Base-by-base conservation (phyloP, 2,329 filamentous ascomycete species). In the Periconia macrospinosa region DNA sequence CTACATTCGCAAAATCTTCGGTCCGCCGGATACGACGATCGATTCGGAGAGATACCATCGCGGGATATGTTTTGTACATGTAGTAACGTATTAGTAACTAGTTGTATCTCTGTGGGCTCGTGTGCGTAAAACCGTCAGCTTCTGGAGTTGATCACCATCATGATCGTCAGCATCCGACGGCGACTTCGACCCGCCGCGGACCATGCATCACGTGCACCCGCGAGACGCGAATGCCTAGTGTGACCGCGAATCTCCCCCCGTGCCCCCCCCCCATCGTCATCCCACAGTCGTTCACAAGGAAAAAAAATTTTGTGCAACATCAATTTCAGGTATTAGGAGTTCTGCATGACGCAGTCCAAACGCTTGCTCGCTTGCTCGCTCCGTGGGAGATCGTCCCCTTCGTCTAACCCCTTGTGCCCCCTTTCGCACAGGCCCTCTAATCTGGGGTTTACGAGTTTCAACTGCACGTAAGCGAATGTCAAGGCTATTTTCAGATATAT, bases 401-500 rank as follows among this genome's bases (percentile, higher is more conserved):
- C 33, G 11, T 37, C 11, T 13, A 13, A n/a, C 33, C 33, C 33
- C 33, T n/a, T 37, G 33, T 37, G 33, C 33, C 54, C 49, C 51
- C 47, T 42, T 33, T 63, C 58, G 63, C 65, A 50, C 48, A 45
- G 49, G 55, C 56, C 62, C 55, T 65, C 61, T 56, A 65, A 63
- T 66, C 58, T 65, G 61, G 65, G 62, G 65, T 64, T 65, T 56
- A 54, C 61, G 50, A 37, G 50, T 63, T 62, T 60, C 61, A 61
- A 56, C 54, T 47, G 53, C 51, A 55, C 57, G 52, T 60, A 62
- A 60, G 58, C 56, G 58, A 57, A 60, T 59, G 49, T 45, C 43
- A 60, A 44, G 63, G 55, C 67, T 72, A 72, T 73, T 71, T 71
- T 65, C 51, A 62, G 68, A 40, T 20, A 30, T 30, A 33, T 53